These are phyloP conservation scores for Lasiodiplodia hormozganensis DNA, from an alignment of 2,329 filamentous ascomycete species.

Conservation along the genomic window DNA sequence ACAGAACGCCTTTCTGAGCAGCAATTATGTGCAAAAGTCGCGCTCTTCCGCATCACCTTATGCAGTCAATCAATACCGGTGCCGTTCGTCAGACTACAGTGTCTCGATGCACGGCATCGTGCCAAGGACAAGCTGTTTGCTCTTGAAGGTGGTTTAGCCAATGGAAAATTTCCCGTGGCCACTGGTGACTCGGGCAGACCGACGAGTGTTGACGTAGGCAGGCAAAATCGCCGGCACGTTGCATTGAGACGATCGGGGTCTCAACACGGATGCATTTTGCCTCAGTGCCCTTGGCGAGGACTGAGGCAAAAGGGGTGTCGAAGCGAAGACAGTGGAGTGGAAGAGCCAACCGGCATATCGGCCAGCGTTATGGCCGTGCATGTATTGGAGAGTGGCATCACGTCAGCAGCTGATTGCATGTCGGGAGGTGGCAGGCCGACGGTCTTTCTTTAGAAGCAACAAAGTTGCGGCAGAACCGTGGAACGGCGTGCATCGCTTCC, in stretches of 20 bases:
- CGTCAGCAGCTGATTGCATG: slow-evolving; percentile 18
- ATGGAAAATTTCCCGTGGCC: not conserved
- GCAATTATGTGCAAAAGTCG: not conserved
- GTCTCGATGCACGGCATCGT: not conserved
- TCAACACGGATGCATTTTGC: not conserved
- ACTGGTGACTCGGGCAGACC: slow-evolving; percentile 2
- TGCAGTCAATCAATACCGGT: not conserved
- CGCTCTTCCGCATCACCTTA: not conserved
- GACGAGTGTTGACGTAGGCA: not conserved
- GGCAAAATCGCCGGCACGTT: slow-evolving; percentile 1
- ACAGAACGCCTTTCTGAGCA: not conserved
- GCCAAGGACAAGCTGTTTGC: not conserved
- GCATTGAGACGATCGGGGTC: not conserved
- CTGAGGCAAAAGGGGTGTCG: not conserved
- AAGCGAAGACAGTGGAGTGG: not conserved
- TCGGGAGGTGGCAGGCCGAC: not conserved
- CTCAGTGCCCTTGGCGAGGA: not conserved
- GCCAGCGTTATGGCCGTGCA: not conserved
- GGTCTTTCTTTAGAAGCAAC: slow-evolving; percentile 24
- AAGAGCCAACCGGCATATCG: not conserved
- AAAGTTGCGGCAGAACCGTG: not conserved
- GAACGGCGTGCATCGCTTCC: slow-evolving; percentile 3
- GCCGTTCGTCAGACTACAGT: not conserved
- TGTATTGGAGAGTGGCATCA: not conserved
- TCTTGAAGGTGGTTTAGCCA: not conserved